Base-by-base conservation (phyloP, 2,329 filamentous ascomycete species). In the Cercospora beticola region DNA sequence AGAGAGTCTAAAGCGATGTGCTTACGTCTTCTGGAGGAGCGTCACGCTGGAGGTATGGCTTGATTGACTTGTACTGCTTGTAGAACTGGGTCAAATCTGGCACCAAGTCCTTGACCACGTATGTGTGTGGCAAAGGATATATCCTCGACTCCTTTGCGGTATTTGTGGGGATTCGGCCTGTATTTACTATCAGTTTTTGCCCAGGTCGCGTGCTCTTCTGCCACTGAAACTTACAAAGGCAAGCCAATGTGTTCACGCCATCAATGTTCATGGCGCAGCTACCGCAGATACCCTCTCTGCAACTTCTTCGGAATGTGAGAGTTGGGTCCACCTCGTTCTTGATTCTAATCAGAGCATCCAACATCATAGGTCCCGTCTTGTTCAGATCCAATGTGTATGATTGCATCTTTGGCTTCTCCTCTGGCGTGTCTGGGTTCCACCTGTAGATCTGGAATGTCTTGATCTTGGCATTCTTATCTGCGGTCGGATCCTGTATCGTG, bases 191-290 rank as follows among this genome's bases (percentile, higher is more conserved):
- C 54, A 73, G 74, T 67, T 36, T 33, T 26, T 33, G 64, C 62
- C 31, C 56, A 36, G 6, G 33, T 43, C 36, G 59, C 60, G 46
- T 62, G 46, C 49, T 33, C 62, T 18, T 40, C 54, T n/a, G 1
- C 6, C 14, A 7, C 4, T 5, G 18, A 7, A 18, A 89, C 91
- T 76, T 92, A 97, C 95, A 99, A 80, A 99, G 85, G 84, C 95
- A 99, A 75, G 95, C 95, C 77, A 99, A 84, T 67, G 95, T 99
- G 86, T 99, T 99, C 78, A 96, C 92, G 81, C 95, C 95, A 82
- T 98, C 96, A 81, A 99, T 98, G 87, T 99, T 99, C 95, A 99
- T 99, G 74, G 95, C 95, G 81, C 95, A 99, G 82, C 92, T 97
- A 75, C 95, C 95, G 80, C 95, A 99, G 78, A 99, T 99, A 76